Evolutionary conservation across 495 filamentous ascomycete species (phyloP).

Genomic region (Astrocystis sublimbata): DNA sequence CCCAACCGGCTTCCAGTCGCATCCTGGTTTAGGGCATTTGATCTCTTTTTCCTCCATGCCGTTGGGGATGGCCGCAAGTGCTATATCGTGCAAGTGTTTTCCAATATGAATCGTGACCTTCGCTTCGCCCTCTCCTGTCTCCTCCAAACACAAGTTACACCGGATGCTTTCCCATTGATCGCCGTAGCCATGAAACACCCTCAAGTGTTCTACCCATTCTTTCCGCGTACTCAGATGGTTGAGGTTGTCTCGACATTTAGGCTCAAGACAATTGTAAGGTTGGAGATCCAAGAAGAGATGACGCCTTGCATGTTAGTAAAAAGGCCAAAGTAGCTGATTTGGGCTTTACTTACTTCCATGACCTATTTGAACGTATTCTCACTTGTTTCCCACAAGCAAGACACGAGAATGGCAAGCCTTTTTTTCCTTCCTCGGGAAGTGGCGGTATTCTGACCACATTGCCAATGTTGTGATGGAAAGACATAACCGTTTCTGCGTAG

Average conservation of each 20-base stretch:
- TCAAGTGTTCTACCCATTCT: not conserved
- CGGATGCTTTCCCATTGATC: not conserved
- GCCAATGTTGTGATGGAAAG: not conserved
- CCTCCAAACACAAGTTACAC: not conserved
- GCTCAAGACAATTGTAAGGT: not conserved
- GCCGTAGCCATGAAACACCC: not conserved
- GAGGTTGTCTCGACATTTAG: not conserved
- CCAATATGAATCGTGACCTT: not conserved
- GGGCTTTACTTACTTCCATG: not conserved
- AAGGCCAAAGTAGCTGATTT: not conserved
- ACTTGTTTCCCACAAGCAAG: not conserved
- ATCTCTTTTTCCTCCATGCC: not conserved
- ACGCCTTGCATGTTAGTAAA: not conserved
- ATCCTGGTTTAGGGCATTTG: too few species aligned
- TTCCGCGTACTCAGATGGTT: not conserved
- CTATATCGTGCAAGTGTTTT: not conserved
- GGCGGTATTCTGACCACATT: not conserved
- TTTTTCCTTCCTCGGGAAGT: not conserved
- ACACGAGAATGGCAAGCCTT: not conserved
- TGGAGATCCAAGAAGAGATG: not conserved
- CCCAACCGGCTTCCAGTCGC: too few species aligned
- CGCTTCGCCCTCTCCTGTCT: not conserved
- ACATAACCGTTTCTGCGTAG: not conserved
- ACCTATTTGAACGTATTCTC: not conserved
- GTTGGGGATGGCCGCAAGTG: not conserved